phyloP scores from a whole-genome alignment of 257 asterid genomes.

The Nicotiana tabacum region DNA sequence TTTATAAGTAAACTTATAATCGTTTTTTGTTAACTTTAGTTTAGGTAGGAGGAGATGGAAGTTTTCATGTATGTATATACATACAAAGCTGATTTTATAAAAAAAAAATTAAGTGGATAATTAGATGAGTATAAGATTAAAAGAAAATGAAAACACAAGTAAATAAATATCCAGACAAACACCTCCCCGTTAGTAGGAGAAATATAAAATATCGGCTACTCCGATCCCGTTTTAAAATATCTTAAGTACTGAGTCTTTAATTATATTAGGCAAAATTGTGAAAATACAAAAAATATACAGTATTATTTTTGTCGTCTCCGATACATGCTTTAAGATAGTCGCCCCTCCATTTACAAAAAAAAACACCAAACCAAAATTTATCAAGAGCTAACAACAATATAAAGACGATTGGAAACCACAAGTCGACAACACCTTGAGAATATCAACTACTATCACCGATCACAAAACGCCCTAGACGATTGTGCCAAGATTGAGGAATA shows the following conservation, averaged over 20 bases:
- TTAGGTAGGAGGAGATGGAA: too few species aligned
- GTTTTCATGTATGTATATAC: too few species aligned
- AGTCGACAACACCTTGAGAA: neutral
- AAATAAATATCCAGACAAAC: neutral
- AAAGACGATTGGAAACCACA: too few species aligned
- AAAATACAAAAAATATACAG: neutral
- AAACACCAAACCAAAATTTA: neutral
- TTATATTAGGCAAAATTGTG: neutral
- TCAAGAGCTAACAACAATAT: neutral
- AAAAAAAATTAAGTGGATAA: neutral
- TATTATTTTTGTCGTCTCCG: neutral
- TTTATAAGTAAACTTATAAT: too few species aligned
- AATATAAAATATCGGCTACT: neutral
- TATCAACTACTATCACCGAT: neutral
- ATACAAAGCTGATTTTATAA: too few species aligned
- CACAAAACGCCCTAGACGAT: too few species aligned
- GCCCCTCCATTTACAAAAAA: neutral
- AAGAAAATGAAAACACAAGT: neutral
- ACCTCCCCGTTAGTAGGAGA: neutral
- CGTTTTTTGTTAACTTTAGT: too few species aligned
- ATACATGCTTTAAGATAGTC: neutral
- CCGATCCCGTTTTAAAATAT: neutral
- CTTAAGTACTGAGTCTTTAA: neutral
- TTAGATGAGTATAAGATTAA: neutral
- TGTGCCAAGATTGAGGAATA: too few species aligned